Percentiles rank a stretch among this genome's conserved stretches.
Evolutionary conservation across 106 monocot species (phyloP).

Genomic region (Dioscorea dumetorum): DNA sequence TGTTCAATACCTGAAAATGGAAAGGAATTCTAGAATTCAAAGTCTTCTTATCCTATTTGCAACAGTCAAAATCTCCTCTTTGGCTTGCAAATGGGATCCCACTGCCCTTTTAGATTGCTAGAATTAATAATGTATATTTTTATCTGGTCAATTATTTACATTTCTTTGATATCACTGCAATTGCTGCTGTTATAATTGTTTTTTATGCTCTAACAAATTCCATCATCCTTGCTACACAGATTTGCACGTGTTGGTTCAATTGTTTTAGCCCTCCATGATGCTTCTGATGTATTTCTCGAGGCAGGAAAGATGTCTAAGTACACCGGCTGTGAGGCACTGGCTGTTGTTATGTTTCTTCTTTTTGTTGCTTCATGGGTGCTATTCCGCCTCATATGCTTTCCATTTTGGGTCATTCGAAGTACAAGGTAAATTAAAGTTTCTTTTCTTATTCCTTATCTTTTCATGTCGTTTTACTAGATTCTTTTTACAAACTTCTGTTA

Average conservation of each 20-base stretch:
- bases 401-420: slow-evolving; percentile 80
- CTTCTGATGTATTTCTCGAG: slow-evolving; percentile 92
- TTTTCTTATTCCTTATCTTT: not conserved
- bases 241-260: slow-evolving; percentile 85
- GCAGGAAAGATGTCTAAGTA: slow-evolving; percentile 87
- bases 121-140: no score
- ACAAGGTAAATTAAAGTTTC: slow-evolving; percentile 51
- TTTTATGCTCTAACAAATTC: not conserved
- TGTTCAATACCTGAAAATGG: no score
- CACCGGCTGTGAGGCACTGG: slow-evolving; percentile 47
- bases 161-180: no score
- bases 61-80: no score
- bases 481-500: no score
- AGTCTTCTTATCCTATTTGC: no score
- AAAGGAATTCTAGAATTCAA: no score
- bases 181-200: not conserved
- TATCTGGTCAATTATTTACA: no score
- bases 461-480: no score
- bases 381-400: slow-evolving; percentile 76
- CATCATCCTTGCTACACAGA: slow-evolving; percentile 21
- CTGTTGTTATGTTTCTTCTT: slow-evolving; percentile 41
- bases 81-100: no score
- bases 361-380: slow-evolving; percentile 72
- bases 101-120: no score
- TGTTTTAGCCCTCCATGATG: slow-evolving; percentile 89